A percentile compares a stretch with the other conserved stretches of the same genome.
These are phyloP conservation scores for Plasmodium billcollinsi DNA, from an alignment of 169 alveolate genomes.

Conservation along the genomic window DNA sequence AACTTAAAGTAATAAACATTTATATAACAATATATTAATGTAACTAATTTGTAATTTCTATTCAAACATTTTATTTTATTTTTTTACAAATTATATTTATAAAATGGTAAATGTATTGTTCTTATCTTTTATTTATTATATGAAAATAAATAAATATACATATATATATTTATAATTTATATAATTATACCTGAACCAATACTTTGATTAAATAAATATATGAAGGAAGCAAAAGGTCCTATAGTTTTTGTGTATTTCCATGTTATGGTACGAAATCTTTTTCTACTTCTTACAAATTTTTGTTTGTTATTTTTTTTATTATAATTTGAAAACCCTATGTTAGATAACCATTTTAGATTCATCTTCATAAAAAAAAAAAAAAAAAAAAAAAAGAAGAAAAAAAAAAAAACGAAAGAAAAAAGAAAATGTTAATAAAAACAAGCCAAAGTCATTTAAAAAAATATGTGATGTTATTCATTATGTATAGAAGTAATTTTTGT, in stretches of 20 bases:
- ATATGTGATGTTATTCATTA: conserved; percentile 11
- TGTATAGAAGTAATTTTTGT: not conserved
- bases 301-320: conserved; percentile 39
- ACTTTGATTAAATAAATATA: conserved; percentile 83
- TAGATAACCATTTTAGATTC: conserved; percentile 59
- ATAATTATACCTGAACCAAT: conserved; percentile 82
- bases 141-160: not conserved
- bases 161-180: no score
- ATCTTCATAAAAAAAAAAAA: conserved; percentile 32
- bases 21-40: not conserved
- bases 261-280: conserved; percentile 86
- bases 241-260: conserved; percentile 87
- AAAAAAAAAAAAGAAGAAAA: not conserved
- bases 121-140: not conserved
- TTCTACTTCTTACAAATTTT: conserved; percentile 78
- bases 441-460: not conserved
- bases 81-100: not conserved
- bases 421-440: conserved; percentile 3
- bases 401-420: not conserved
- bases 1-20: not conserved
- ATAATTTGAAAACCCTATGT: conserved; percentile 36
- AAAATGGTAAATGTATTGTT: not conserved
- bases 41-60: no score
- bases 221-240: conserved; percentile 85
- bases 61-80: not conserved